Conservation (phyloP, 225 moss, liverwort and hornwort genomes). For the Climacium dendroides region DNA sequence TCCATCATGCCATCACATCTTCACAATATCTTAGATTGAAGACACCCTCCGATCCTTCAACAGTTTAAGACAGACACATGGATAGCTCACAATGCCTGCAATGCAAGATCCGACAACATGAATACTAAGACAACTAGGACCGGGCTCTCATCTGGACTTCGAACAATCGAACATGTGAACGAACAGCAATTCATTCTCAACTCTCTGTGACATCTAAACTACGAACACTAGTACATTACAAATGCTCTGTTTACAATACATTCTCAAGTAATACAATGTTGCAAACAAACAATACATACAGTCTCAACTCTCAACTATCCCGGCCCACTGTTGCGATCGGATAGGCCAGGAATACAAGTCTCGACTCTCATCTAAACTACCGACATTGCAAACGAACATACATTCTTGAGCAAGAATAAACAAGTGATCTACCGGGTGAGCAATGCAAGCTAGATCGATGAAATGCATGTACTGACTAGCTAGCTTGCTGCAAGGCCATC, state of each 20-base stretch:
- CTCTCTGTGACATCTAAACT: neutral
- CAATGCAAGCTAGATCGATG: neutral
- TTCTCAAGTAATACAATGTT: too few species aligned
- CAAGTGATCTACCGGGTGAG: neutral
- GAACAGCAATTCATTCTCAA: neutral
- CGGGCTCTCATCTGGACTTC: neutral
- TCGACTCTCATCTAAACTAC: too few species aligned
- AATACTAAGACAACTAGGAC: neutral
- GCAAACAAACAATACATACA: too few species aligned
- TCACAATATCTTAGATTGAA: neutral
- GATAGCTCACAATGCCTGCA: neutral
- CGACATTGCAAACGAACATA: neutral
- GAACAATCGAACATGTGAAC: neutral
- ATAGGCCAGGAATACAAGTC: too few species aligned
- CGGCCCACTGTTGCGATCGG: too few species aligned
- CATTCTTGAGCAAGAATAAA: neutral
- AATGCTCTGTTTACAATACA: too few species aligned
- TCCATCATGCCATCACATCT: neutral
- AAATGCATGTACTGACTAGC: neutral
- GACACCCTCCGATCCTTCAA: neutral
- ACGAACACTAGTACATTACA: neutral
- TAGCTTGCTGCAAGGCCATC: neutral
- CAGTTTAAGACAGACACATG: neutral
- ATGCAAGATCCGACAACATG: neutral
- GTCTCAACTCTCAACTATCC: too few species aligned